Conservation (phyloP, 495 filamentous ascomycete species). For the Podospora anserina region DNA sequence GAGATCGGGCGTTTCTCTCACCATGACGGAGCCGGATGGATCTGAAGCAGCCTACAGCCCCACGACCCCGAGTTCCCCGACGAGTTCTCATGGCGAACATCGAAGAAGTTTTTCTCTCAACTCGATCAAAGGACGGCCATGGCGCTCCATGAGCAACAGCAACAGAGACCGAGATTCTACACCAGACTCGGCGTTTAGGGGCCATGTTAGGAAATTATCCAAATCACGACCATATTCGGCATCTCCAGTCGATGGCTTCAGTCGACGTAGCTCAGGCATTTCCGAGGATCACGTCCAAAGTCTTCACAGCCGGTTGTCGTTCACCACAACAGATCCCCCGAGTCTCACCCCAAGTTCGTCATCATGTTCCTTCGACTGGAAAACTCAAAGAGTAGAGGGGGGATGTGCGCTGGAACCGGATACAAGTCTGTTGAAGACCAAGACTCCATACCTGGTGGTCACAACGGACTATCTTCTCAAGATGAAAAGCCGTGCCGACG, state of each 20-base stretch:
- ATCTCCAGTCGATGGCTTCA: constrained; percentile 18
- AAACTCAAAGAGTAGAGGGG: constrained; percentile 40
- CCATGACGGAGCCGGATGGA: constrained; percentile 7
- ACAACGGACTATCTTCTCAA: constrained; percentile 80
- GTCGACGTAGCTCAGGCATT: constrained; percentile 26
- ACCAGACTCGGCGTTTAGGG: constrained; percentile 12
- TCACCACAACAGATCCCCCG: constrained; percentile 21
- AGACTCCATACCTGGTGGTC: constrained; percentile 86
- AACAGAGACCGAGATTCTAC: constrained; percentile 17
- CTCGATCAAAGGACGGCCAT: constrained; percentile 24
- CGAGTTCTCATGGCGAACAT: constrained; percentile 27
- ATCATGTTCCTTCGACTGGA: constrained; percentile 30
- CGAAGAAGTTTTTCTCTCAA: constrained; percentile 28
- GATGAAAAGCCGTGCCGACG: constrained; percentile 72
- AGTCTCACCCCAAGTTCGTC: constrained; percentile 15
- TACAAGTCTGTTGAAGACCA: constrained; percentile 75
- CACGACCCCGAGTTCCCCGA: constrained; percentile 24
- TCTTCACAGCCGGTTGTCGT: constrained; percentile 22
- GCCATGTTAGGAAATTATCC: constrained; percentile 27
- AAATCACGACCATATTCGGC: constrained; percentile 27
- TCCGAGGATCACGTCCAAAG: constrained; percentile 25
- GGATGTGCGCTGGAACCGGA: constrained; percentile 79
- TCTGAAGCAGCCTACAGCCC: constrained; percentile 20
- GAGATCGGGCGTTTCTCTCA: constrained; percentile 4
- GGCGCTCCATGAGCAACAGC: constrained; percentile 27